Evolutionary conservation across 495 filamentous ascomycete genomes (phyloP).

Genomic region (Penicillium maclennaniae): DNA sequence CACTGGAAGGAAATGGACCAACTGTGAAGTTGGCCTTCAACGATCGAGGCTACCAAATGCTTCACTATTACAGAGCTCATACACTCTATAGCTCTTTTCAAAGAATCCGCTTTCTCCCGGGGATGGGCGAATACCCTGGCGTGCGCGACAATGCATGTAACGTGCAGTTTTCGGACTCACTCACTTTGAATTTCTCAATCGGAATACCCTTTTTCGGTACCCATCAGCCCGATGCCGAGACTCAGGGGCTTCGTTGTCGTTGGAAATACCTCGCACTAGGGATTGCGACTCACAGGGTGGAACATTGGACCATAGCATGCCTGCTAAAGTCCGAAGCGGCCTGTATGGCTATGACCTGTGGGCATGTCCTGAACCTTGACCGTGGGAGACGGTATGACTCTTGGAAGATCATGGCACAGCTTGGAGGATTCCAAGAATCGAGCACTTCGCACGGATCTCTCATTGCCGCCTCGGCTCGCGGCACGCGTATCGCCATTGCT

Average conservation of each 20-base stretch:
- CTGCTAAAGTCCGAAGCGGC: conserved; percentile 33
- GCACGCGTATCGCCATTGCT: conserved; percentile 41
- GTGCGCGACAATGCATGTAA: conserved; percentile 27
- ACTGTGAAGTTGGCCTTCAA: conserved; percentile 35
- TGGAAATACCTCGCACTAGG: conserved; percentile 43
- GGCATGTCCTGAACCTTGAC: conserved; percentile 40
- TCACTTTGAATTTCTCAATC: conserved; percentile 38
- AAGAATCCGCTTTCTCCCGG: conserved; percentile 12
- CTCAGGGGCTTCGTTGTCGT: conserved; percentile 21
- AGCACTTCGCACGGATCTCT: conserved; percentile 39
- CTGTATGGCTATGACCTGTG: conserved; percentile 23
- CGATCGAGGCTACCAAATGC: conserved; percentile 34
- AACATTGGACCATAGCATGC: conserved; percentile 41
- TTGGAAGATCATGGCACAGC: conserved; percentile 38
- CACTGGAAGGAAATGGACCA: conserved; percentile 17
- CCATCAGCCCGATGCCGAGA: conserved; percentile 18
- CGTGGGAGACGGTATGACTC: conserved; percentile 34
- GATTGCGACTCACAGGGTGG: conserved; percentile 36
- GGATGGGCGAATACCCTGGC: conserved; percentile 8
- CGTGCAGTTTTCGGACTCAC: conserved; percentile 23
- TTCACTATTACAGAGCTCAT: conserved; percentile 13
- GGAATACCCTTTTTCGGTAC: conserved; percentile 41
- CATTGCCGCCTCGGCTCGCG: conserved; percentile 36
- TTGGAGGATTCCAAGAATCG: conserved; percentile 38
- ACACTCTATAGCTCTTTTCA: conserved; percentile 16